These are phyloP conservation scores for Tetrapisispora iriomotensis DNA, from an alignment of 805 yeast species.

Conservation along the genomic window DNA sequence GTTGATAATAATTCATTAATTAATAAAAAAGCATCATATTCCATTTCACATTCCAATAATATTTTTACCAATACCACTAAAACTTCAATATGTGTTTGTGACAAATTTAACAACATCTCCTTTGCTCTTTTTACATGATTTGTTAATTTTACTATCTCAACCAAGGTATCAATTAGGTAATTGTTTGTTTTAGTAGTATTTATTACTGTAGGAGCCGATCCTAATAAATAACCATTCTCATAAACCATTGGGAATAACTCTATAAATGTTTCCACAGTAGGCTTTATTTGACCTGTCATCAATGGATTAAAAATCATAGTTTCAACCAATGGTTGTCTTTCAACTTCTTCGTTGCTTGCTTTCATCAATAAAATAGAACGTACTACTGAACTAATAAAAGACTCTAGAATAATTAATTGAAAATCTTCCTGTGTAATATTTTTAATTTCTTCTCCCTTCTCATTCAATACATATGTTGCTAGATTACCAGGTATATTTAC, in stretches of 20 bases:
- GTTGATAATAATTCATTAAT: constrained; percentile 16
- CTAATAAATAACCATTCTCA: constrained; percentile 15
- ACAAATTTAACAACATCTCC: constrained; percentile 12
- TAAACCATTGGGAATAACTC: constrained; percentile 19
- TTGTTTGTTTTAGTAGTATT: constrained; percentile 19
- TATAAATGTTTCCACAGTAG: constrained; percentile 18
- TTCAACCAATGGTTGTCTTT: constrained; percentile 61
- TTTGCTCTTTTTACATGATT: constrained; percentile 14
- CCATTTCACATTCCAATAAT: constrained; percentile 22
- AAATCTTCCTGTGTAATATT: constrained; percentile 35
- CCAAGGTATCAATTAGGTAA: constrained; percentile 18
- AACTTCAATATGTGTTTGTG: constrained; percentile 12
- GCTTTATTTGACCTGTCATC: constrained; percentile 18
- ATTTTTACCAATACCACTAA: constrained; percentile 22
- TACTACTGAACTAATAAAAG: constrained; percentile 47
- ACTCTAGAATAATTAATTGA: constrained; percentile 43
- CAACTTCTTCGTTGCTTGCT: constrained; percentile 48
- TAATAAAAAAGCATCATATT: constrained; percentile 24
- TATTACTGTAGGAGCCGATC: constrained; percentile 19
- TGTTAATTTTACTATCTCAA: constrained; percentile 20
- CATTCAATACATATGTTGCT: constrained; percentile 31
- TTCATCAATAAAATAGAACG: constrained; percentile 41
- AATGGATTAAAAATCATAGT: constrained; percentile 76
- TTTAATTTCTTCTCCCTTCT: constrained; percentile 13
- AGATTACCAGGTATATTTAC: constrained; percentile 67